Conservation (phyloP, 2,329 filamentous ascomycete genomes). For the Endoconidiophora polonica region DNA sequence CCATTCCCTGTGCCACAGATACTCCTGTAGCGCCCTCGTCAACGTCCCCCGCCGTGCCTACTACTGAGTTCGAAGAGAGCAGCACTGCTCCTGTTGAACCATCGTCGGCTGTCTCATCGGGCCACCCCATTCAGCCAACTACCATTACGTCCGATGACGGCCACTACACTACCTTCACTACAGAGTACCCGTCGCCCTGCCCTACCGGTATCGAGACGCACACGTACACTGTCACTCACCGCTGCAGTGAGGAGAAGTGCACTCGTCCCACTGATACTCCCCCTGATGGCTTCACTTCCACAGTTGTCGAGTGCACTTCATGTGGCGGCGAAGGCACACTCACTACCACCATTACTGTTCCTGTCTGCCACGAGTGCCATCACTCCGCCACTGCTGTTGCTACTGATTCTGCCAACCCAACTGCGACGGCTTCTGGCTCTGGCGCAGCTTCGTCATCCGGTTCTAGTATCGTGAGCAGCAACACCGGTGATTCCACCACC, state of each 20-base stretch:
- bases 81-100: neutral
- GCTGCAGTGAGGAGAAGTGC: constrained; percentile 6
- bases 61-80: too few species aligned
- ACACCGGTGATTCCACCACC: neutral
- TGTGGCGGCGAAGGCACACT: constrained; percentile 3
- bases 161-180: constrained; percentile 9
- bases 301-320: constrained; percentile 7
- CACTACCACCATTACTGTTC: constrained; percentile 4
- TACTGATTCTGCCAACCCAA: neutral
- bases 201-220: constrained; percentile 11
- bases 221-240: constrained; percentile 13
- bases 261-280: constrained; percentile 6
- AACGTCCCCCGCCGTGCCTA: neutral
- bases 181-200: constrained; percentile 9
- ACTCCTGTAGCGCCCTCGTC: neutral
- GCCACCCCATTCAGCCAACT: neutral
- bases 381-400: neutral
- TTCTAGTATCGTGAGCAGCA: neutral
- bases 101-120: neutral
- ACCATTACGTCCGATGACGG: neutral
- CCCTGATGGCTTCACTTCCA: constrained; percentile 12
- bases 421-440: neutral
- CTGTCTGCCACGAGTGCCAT: neutral
- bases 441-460: neutral
- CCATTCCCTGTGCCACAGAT: constrained; percentile 6